Conservation (phyloP, 352 stramenopile genomes). For the Pilasporangium apinafurcum region DNA sequence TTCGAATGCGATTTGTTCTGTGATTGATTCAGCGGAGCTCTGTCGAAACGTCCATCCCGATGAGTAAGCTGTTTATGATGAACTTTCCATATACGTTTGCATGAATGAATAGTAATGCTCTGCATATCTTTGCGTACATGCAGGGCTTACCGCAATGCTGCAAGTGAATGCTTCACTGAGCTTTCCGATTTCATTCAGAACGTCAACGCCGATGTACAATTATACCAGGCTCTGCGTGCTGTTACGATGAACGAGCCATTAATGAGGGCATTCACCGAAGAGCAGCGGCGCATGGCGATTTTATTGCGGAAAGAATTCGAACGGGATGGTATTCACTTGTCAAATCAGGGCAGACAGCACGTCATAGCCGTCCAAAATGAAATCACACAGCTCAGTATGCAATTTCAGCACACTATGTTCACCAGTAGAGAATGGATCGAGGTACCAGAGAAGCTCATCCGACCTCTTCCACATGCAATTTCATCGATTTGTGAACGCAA, state of each 20-base stretch:
- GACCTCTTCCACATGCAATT: slow-evolving; percentile 51
- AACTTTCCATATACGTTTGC: too few relatives aligned
- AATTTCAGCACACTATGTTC: slow-evolving; percentile 87
- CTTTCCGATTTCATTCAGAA: slow-evolving; percentile 93
- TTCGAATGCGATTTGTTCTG: slow-evolving; percentile 92
- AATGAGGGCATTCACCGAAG: slow-evolving; percentile 70
- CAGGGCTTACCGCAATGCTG: slow-evolving; percentile 73
- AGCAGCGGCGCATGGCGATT: slow-evolving; percentile 87
- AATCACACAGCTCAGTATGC: slow-evolving; percentile 79
- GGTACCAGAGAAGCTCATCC: slow-evolving; percentile 45
- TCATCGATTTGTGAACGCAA: slow-evolving; percentile 57
- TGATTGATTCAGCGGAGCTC: slow-evolving; percentile 95
- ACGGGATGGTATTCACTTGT: slow-evolving; percentile 93
- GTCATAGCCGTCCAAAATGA: slow-evolving; percentile 88
- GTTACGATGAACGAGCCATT: slow-evolving; percentile 55
- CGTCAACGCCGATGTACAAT: slow-evolving; percentile 88
- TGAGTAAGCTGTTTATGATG: slow-evolving; percentile 41
- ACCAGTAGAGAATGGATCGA: slow-evolving; percentile 57
- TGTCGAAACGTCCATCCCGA: slow-evolving; percentile 91
- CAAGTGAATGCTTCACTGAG: slow-evolving; percentile 86
- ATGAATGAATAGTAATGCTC: too few relatives aligned
- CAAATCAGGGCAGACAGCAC: slow-evolving; percentile 48
- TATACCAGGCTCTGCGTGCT: slow-evolving; percentile 83
- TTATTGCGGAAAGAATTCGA: slow-evolving; percentile 93
- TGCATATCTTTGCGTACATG: too few relatives aligned